A percentile compares a stretch with the other conserved stretches of the same genome.
These are phyloP conservation scores for Umbelopsis sp. DNA, from an alignment of 192 early-diverging fungal species.

Conservation along the genomic window DNA sequence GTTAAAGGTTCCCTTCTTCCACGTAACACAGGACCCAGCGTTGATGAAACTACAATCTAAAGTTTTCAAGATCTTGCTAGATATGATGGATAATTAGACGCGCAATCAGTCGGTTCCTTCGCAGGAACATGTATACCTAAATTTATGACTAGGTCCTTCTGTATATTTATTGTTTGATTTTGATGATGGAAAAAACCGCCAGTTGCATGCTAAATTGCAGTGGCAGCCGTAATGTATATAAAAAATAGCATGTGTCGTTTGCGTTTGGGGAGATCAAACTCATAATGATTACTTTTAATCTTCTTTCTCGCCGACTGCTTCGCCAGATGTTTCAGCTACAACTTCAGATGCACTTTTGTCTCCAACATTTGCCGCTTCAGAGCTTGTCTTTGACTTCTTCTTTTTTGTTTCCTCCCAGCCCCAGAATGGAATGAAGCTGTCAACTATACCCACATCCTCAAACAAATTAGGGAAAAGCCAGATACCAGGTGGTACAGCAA, in stretches of 20 bases:
- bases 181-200: neutral
- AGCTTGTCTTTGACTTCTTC: slow-evolving; percentile 24
- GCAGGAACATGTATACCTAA: neutral
- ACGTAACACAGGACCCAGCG: slow-evolving; percentile 9
- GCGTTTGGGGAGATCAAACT: too few species aligned
- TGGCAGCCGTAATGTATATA: neutral
- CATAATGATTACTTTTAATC: neutral
- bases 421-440: slow-evolving; percentile 92
- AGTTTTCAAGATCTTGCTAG: slow-evolving; percentile 25
- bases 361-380: neutral
- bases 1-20: slow-evolving; percentile 32
- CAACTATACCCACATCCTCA: slow-evolving; percentile 92
- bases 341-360: neutral
- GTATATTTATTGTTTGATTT: neutral
- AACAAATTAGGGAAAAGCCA: slow-evolving; percentile 99
- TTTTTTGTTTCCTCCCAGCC: slow-evolving; percentile 76
- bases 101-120: neutral
- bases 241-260: slow-evolving; percentile 3
- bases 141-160: neutral
- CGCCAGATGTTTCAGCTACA: neutral
- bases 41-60: slow-evolving; percentile 23
- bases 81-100: slow-evolving; percentile 29
- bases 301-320: slow-evolving; percentile 5
- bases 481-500: slow-evolving; percentile 76
- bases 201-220: too few species aligned